Percentiles rank a stretch among this genome's conserved stretches.
phyloP scores from a whole-genome alignment of 106 monocot genomes.

The Acorus gramineus region DNA sequence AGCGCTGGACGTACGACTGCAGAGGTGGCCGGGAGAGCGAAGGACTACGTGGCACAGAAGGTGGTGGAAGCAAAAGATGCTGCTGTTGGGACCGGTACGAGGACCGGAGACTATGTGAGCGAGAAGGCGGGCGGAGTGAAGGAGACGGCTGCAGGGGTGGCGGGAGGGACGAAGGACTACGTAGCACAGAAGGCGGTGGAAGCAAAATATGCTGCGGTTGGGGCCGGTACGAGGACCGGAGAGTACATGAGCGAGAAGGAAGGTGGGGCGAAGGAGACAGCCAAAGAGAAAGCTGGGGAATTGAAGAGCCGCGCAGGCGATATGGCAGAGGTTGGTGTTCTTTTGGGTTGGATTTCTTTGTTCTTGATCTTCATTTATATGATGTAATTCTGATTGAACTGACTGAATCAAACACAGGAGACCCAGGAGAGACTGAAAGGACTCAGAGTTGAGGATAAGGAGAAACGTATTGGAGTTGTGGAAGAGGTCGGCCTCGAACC shows the following conservation, averaged over 20 bases:
- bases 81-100: constrained; percentile 8
- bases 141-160: constrained; percentile 5
- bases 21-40: constrained; percentile 15
- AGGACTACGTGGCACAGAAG: constrained; percentile 14
- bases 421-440: no score
- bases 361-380: no score
- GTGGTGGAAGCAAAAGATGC: constrained; percentile 23
- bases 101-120: not conserved
- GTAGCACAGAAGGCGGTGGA: constrained; percentile 3
- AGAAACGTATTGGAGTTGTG: not conserved
- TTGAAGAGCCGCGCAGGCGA: not conserved
- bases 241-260: not conserved
- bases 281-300: no score
- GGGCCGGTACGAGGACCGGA: not conserved
- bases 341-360: no score
- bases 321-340: not conserved
- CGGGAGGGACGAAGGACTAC: constrained; percentile 3
- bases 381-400: no score
- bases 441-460: not conserved
- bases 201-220: constrained; percentile 3
- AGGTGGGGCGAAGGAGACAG: not conserved
- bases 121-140: not conserved
- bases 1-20: constrained; percentile 6
- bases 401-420: no score
- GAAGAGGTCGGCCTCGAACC: not conserved